Base-by-base conservation (phyloP, 371 early-diverging fungal species). In the Syncephalastrum sp. region DNA sequence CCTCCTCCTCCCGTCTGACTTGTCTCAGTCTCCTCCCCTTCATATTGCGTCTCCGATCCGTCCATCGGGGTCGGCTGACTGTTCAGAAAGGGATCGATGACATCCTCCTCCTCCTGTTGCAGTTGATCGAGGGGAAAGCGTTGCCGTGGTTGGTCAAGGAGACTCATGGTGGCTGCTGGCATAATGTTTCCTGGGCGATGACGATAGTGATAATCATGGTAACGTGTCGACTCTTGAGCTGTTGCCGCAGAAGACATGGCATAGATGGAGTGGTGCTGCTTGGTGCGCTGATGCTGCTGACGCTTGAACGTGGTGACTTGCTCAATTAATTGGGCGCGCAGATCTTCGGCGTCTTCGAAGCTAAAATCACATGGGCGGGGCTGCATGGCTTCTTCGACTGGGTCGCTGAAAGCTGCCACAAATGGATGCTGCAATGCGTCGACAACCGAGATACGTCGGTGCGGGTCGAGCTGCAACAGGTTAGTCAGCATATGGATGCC, bases 401-500 rank as follows among this genome's bases (percentile, higher is more conserved):
- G 63, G n/a, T 63, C 58, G 2, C 56, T 14, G 47, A 72, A 68
- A 23, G 87, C 85, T 3, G 63, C 59, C 60, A 95, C 87, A 64
- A 90, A 94, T 17, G 87, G 83, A 60, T 92, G 90, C 3, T 74
- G 60, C 10, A 96, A 65, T 0, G 91, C 89, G 49, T 89, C 83
- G 41, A 82, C 75, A 0, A 92, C 93, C 1, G 90, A 81, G 50
- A 92, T 89, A 13, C 96, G 69, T 48, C 83, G 72, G 13, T 59
- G 66, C 0, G 97, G 99, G 71, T 96, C 91, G 60, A 88, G 90
- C 0, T 84, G 77, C 6, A 98, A 80, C 75, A 97, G 65, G 27
- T 73, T 65, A 3, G 70, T 53, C 59, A 97, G 67, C 38, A 97
- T 65, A 60, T 91, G 87, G 15, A 88, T 65, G 10, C 86, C 90